A percentile compares a stretch with the other conserved stretches of the same genome.
Evolutionary conservation across 2,329 filamentous ascomycete species (phyloP).

Genomic region (Colletotrichum trifolii): DNA sequence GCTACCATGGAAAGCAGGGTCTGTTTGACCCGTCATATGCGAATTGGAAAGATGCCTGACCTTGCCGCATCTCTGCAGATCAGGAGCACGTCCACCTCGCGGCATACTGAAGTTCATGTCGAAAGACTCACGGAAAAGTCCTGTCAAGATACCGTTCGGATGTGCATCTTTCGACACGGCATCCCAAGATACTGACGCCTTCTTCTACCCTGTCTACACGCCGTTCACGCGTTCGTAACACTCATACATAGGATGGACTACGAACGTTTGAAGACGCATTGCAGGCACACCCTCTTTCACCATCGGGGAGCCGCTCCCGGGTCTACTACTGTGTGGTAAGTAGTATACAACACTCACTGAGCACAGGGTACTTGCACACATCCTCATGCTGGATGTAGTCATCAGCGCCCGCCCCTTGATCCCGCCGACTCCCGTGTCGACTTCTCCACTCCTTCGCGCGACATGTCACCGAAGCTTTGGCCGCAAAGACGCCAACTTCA

Average conservation of each 20-base stretch:
- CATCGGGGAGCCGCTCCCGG: no score
- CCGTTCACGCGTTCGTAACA: no score
- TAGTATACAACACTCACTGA: no score
- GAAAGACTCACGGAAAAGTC: background rate
- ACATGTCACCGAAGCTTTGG: slow-evolving; percentile 25
- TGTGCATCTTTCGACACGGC: background rate
- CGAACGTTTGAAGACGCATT: no score
- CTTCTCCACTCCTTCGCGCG: slow-evolving; percentile 19
- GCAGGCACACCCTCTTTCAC: no score
- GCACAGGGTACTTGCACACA: no score
- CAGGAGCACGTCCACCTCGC: background rate
- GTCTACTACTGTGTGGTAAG: no score
- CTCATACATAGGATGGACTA: no score
- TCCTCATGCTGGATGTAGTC: no score
- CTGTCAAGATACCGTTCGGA: background rate
- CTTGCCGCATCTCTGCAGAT: slow-evolving; percentile 13
- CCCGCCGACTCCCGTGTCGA: slow-evolving; percentile 25
- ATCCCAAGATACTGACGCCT: background rate
- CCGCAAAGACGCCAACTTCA: slow-evolving; percentile 15
- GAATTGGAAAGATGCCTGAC: slow-evolving; percentile 14
- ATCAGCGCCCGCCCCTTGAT: slow-evolving; percentile 19
- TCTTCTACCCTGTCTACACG: no score
- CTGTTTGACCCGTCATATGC: no score
- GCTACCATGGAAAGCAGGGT: no score
- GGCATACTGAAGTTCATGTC: background rate